Evolutionary conservation across 371 early-diverging fungal species (phyloP).

Genomic region (Haplosporangium sp.): DNA sequence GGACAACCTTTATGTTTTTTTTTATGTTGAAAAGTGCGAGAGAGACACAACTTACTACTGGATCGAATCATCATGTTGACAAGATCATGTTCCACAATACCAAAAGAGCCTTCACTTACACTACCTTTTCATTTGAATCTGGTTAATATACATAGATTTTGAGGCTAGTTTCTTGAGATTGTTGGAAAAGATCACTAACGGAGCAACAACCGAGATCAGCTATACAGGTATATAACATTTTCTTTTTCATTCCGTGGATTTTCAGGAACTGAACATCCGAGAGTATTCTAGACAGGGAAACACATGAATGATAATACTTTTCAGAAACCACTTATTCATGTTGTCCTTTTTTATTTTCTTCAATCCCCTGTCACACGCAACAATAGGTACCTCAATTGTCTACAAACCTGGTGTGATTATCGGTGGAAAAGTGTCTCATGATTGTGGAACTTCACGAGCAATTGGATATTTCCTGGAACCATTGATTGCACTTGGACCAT

Average conservation of each 20-base stretch:
- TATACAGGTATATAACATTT: slow-evolving; percentile 78
- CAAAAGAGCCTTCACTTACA: neutral
- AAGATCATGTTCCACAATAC: no score
- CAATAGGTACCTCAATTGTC: slow-evolving; percentile 81
- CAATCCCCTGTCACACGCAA: neutral
- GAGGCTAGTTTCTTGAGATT: slow-evolving; percentile 90
- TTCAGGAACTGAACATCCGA: neutral
- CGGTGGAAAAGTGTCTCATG: slow-evolving; percentile 90
- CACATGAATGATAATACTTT: neutral
- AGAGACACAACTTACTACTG: no score
- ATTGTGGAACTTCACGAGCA: slow-evolving; percentile 79
- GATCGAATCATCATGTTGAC: no score
- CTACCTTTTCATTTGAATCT: neutral
- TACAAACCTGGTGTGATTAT: slow-evolving; percentile 92
- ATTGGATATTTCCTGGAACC: slow-evolving; percentile 95
- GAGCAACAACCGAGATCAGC: slow-evolving; percentile 90
- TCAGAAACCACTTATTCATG: neutral
- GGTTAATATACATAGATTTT: slow-evolving; percentile 73
- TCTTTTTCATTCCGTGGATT: neutral
- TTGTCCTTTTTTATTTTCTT: neutral
- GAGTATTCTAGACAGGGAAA: neutral
- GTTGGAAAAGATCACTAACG: slow-evolving; percentile 94
- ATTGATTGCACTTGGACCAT: slow-evolving; percentile 92
- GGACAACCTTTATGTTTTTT: no score
- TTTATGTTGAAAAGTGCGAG: no score